Evolutionary conservation across 495 filamentous ascomycete species (phyloP), one percentile per base, ranked within the genome.

Genomic region (Trichoderma erinaceum): DNA sequence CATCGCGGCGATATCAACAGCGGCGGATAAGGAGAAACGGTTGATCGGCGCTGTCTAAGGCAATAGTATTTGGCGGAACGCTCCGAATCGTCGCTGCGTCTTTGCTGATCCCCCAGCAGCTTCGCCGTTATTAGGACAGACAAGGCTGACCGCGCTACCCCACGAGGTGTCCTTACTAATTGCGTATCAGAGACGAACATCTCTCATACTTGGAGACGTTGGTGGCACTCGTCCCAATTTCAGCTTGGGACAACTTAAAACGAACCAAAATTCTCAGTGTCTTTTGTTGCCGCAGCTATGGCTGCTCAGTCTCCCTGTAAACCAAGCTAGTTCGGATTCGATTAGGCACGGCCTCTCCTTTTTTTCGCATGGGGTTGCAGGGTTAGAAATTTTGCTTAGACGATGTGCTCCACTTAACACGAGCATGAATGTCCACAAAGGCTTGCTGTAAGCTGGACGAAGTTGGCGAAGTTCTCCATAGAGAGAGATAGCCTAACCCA

Each of bases 61-160:
- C 27, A 25, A 61, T 23, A 61, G 35, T 38, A 3, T 61, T 61
- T 61, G 56, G 56, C 56, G 56, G 56, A 61, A 61, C 27, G 56
- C 56, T 32, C 56, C 56, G 56, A 61, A 61, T 61, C 56, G 56
- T 61, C 56, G 56, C 56, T 32, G 56, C 56, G 56, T 61, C 56
- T 61, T 38, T 61, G 56, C 56, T 61, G 56, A 61, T 61, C 56
- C 16, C 56, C 11, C 56, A 61, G 13, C 56, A 32, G 29, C 56
- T 27, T 32, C 56, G 29, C 56, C 56, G 56, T 32, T 61, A 46
- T 46, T 52, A 52, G 25, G 25, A 32, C 27, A 61, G 13, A 12
- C 15, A 25, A 61, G 27, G 56, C 25, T 61, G 56, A 61, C 50
- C 12, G 56, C n/a, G 23, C 29, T 21, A 52, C 56, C 27, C 56